A percentile compares a stretch with the other conserved stretches of the same genome.
Evolutionary conservation across 352 stramenopile genomes (phyloP).

Genomic region (Pseudoperonospora humuli): DNA sequence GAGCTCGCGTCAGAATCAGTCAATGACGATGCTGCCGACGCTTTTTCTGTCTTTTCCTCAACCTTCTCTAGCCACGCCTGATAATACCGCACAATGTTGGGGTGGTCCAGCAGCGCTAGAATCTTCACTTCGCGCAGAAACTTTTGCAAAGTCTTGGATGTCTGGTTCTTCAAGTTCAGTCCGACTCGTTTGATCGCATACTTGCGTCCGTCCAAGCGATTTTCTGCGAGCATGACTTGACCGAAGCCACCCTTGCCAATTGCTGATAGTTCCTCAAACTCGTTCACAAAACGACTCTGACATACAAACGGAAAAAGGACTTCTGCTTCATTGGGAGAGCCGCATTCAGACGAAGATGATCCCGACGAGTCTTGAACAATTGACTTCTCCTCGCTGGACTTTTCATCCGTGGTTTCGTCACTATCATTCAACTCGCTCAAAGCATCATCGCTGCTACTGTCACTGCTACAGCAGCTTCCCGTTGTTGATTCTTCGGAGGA

Average conservation of each 20-base stretch:
- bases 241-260: conserved; percentile 91
- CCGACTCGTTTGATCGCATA: conserved; percentile 91
- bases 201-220: conserved; percentile 89
- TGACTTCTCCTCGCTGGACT: conserved; percentile 20
- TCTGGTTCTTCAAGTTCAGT: conserved; percentile 79
- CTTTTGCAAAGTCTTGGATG: conserved; percentile 88
- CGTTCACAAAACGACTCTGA: conserved; percentile 75
- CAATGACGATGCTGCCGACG: conserved; percentile 8
- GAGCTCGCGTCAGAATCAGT: conserved; percentile 29
- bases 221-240: conserved; percentile 91
- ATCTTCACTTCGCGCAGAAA: conserved; percentile 92
- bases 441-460: conserved; percentile 13
- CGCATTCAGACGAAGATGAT: conserved; percentile 42
- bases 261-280: conserved; percentile 77
- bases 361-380: conserved; percentile 28
- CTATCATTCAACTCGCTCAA: conserved; percentile 11
- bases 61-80: conserved; percentile 87
- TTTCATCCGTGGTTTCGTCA: conserved; percentile 23
- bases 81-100: conserved; percentile 92
- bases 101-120: conserved; percentile 87
- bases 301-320: conserved; percentile 82
- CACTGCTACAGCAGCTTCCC: conserved; percentile 30
- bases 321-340: conserved; percentile 38
- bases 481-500: conserved; percentile 39
- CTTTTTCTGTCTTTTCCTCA: conserved; percentile 32